These are phyloP conservation scores for Salix exigua DNA, from an alignment of 345 rosid species.

Conservation along the genomic window DNA sequence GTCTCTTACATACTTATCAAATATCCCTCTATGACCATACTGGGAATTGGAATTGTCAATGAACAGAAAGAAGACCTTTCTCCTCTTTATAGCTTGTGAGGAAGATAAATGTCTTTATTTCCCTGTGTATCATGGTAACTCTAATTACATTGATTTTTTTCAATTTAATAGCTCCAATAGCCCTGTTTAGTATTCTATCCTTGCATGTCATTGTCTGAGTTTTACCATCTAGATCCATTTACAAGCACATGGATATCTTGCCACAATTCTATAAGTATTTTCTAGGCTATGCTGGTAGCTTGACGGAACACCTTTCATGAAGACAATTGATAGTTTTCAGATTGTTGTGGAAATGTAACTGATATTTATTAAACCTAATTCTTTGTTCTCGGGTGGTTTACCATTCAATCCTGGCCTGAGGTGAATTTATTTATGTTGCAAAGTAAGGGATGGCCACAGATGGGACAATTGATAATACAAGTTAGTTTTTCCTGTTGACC, in stretches of 20 bases:
- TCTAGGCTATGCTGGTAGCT: not conserved
- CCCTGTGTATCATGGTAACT: not conserved
- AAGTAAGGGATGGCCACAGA: not conserved
- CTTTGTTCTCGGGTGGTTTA: not conserved
- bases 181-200: not conserved
- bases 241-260: not conserved
- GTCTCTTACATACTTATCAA: not conserved
- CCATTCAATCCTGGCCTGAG: not conserved
- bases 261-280: not conserved
- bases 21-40: not conserved
- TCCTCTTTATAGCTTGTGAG: too few species aligned
- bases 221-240: not conserved
- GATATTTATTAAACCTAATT: not conserved
- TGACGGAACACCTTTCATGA: not conserved
- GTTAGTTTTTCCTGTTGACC: not conserved
- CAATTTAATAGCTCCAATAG: not conserved
- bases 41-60: not conserved
- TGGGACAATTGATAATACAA: not conserved
- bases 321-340: not conserved
- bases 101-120: not conserved
- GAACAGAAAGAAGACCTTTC: not conserved
- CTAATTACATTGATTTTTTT: not conserved
- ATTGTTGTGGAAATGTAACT: too few species aligned
- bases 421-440: not conserved
- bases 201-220: not conserved